Evolutionary conservation across 129 eudicot genomes (phyloP), one percentile per base, ranked within the genome.

Genomic region (Flaveria sonorensis): DNA sequence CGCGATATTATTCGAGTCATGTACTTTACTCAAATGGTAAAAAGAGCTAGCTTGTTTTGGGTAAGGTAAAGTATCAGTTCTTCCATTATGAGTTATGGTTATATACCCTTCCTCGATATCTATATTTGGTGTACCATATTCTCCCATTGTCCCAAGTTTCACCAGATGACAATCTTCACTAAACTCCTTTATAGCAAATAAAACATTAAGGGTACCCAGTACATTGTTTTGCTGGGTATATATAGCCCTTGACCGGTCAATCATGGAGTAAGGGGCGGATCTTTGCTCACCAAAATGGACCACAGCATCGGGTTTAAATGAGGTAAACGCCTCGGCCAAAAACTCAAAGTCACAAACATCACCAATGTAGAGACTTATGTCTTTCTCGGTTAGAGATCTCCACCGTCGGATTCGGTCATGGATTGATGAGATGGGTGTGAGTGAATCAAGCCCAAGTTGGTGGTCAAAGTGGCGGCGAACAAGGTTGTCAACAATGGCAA

Each of bases 31-130:
- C 86, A 95, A 47, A 88, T 95, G 99, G 75, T 95, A 95, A 77
- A 95, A 95, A 11, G 99, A 95, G 83, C 97, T 88, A 3, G 97
- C 99, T 83, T 95, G 99, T 77, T 95, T 95, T n/a, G 99, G 97
- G 77, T 95, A 95, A 68, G 99, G 99, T 53, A 95, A 77, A 46
- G 99, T 95, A 72, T 95, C 99, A 0, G 97, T 86, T 87, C 99
- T 86, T 32, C 99, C 99, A 77, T 95, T 95, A 77, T 95, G 99
- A 43, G 90, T 91, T 3, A 95, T 95, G 6, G 99, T 95, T 51
- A 91, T 87, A 69, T 77, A 95, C 72, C 99, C 99, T 76, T 95
- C 99, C 75, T 95, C 99, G 32, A 95, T 95, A 68, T 95, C 99
- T 47, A 95, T 95, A 68, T 95, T 95, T 10, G 99, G 99, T n/a